phyloP scores from a whole-genome alignment of 176 grass and related monocot species.

The Phoenix roebelenii region DNA sequence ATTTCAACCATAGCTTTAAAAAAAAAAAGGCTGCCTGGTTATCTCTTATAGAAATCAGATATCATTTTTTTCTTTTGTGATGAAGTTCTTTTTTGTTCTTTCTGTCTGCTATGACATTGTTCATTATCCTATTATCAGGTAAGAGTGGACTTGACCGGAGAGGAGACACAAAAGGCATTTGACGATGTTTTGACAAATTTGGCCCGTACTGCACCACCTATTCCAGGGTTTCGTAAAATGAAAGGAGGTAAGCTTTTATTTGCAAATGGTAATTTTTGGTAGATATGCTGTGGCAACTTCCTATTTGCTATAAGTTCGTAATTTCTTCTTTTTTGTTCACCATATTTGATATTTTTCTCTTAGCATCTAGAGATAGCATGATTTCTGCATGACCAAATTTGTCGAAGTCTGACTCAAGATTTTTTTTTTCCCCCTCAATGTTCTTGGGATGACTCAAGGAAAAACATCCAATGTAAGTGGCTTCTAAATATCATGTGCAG shows the following conservation, averaged over 20 bases:
- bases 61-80: no score
- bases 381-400: background rate
- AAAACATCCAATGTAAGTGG: constrained; percentile 66
- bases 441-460: constrained; percentile 38
- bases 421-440: constrained; percentile 17
- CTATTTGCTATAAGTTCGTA: no score
- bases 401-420: background rate
- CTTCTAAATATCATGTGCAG: no score
- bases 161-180: constrained; percentile 51
- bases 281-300: no score
- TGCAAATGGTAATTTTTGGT: background rate
- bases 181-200: constrained; percentile 38
- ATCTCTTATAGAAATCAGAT: no score
- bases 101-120: background rate
- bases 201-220: constrained; percentile 45
- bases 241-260: constrained; percentile 45
- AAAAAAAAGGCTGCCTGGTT: no score
- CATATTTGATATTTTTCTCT: background rate
- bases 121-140: constrained; percentile 28
- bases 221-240: constrained; percentile 64
- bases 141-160: constrained; percentile 54
- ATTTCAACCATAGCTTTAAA: no score
- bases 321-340: background rate
- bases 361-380: no score
- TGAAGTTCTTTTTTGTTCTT: no score